phyloP scores from a whole-genome alignment of 2,329 filamentous ascomycete genomes.

The Pleoardoris graminearum region DNA sequence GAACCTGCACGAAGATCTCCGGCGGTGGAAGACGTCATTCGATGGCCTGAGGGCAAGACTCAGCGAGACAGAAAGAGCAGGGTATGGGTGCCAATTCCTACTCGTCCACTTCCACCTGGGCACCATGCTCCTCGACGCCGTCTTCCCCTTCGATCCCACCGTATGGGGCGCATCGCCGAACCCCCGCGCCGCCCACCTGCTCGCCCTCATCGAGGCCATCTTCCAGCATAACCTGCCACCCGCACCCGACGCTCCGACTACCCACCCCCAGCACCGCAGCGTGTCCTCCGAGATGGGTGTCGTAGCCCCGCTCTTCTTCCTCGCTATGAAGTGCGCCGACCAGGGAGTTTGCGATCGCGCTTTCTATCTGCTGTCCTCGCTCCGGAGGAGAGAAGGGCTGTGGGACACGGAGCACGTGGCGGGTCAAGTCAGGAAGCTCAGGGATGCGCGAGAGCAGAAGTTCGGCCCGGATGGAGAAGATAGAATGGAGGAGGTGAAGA shows the following conservation, averaged over 20 bases:
- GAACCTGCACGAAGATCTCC: neutral
- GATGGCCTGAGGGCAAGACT: neutral
- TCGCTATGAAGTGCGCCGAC: constrained; percentile 11
- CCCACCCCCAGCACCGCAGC: neutral
- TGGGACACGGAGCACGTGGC: constrained; percentile 5
- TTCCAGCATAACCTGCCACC: neutral
- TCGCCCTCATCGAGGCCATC: constrained; percentile 1
- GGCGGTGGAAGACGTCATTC: neutral
- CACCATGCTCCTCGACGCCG: constrained; percentile 7
- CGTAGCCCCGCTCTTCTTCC: constrained; percentile 8
- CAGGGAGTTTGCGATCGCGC: constrained; percentile 2
- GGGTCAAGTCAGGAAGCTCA: neutral
- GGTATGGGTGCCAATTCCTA: neutral
- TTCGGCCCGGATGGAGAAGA: too few species aligned
- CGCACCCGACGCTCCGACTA: neutral
- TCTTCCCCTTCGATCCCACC: neutral
- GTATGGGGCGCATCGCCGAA: constrained; percentile 9
- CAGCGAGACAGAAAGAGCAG: neutral
- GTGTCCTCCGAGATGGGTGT: constrained; percentile 9
- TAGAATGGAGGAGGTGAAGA: neutral
- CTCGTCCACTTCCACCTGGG: constrained; percentile 4
- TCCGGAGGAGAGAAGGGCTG: constrained; percentile 4
- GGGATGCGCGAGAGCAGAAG: neutral
- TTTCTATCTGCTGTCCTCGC: neutral
- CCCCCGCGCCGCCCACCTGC: neutral